phyloP scores from a whole-genome alignment of 139 green algal species.

The Coelastrella sp. region DNA sequence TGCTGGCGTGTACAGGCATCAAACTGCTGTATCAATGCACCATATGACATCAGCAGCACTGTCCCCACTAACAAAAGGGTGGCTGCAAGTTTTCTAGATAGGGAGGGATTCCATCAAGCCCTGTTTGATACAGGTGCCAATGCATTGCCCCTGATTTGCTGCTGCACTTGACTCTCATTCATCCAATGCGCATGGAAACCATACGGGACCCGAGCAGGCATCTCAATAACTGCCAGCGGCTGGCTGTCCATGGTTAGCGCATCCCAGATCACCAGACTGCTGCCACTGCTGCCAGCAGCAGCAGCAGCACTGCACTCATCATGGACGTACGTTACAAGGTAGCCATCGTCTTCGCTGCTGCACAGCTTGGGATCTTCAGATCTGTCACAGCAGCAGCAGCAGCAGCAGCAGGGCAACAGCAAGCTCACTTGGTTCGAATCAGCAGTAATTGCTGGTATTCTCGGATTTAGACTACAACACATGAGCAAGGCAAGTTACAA shows the following conservation, averaged over 20 bases:
- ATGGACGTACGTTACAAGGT: conserved; percentile 78
- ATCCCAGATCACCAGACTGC: conserved; percentile 71
- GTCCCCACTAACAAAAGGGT: too few species aligned
- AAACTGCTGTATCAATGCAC: too few species aligned
- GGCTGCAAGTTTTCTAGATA: too few species aligned
- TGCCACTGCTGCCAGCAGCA: conserved; percentile 31
- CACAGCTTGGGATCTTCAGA: conserved; percentile 15
- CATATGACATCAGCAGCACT: too few species aligned
- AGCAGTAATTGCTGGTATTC: neutral
- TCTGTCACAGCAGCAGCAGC: neutral
- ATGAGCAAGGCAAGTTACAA: too few species aligned
- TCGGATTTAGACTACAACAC: too few species aligned
- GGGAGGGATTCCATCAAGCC: too few species aligned
- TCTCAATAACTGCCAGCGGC: conserved; percentile 68
- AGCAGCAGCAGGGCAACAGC: too few species aligned
- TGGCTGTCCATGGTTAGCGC: conserved; percentile 75
- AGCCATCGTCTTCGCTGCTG: conserved; percentile 83
- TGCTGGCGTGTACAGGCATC: too few species aligned
- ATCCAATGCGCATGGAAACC: conserved; percentile 80
- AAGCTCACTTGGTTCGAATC: too few species aligned
- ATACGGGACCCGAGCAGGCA: conserved; percentile 76
- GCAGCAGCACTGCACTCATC: conserved; percentile 51
- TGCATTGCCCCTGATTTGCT: conserved; percentile 34
- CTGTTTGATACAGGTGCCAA: neutral
- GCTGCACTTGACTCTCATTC: conserved; percentile 52